These are phyloP conservation scores for Sugiyamaella neomexicana DNA, from an alignment of 1,139 yeast genomes.

Conservation along the genomic window DNA sequence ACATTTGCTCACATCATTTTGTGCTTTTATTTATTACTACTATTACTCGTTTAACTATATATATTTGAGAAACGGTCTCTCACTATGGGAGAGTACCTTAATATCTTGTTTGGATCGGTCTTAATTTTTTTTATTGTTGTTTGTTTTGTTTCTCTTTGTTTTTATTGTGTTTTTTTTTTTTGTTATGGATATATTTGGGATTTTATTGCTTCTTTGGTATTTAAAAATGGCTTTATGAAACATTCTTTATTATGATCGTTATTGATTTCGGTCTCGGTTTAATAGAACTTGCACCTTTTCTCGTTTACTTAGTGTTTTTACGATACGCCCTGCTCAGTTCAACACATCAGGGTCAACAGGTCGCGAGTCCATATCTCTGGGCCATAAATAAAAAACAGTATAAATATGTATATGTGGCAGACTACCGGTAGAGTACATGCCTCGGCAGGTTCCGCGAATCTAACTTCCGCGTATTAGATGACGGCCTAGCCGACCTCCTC, in stretches of 20 bases:
- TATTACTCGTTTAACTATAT: conserved; percentile 1
- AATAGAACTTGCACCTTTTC: neutral
- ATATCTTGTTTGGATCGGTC: conserved; percentile 2
- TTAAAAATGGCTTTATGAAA: conserved; percentile 12
- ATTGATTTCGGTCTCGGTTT: neutral
- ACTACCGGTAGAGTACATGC: no score
- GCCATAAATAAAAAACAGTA: no score
- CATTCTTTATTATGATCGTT: neutral
- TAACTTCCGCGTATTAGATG: neutral
- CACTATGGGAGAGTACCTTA: neutral
- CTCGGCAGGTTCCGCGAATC: neutral
- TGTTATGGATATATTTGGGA: conserved; percentile 14
- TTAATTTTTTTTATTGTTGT: conserved; percentile 5
- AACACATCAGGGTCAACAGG: no score
- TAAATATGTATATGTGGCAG: neutral
- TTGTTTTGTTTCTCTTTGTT: neutral
- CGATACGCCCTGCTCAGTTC: no score
- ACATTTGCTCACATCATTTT: conserved; percentile 8
- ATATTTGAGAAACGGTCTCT: neutral
- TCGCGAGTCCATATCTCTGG: no score
- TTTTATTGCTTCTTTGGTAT: conserved; percentile 6
- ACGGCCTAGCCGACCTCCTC: neutral
- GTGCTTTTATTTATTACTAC: conserved; percentile 9
- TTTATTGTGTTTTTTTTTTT: conserved; percentile 10
- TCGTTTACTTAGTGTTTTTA: neutral